phyloP scores from a whole-genome alignment of 208 protist species.

The Leishmania turanica region DNA sequence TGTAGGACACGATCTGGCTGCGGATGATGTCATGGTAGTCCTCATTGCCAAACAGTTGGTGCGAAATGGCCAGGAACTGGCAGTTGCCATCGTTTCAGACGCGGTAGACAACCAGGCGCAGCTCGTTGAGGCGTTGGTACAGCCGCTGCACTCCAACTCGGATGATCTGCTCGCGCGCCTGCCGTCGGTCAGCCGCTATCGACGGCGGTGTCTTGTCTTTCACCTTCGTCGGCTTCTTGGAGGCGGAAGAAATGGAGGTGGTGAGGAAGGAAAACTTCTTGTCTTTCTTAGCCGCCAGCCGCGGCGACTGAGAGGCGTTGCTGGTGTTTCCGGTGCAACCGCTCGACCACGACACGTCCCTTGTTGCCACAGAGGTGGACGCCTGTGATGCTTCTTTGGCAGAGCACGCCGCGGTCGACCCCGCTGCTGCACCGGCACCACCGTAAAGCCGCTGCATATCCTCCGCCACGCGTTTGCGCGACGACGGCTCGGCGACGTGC shows the following conservation, averaged over 20 bases:
- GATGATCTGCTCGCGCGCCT: slow-evolving; percentile 64
- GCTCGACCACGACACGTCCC: background rate
- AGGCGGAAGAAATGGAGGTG: slow-evolving; percentile 2
- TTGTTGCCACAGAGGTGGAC: background rate
- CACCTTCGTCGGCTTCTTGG: slow-evolving; percentile 24
- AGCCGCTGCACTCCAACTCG: slow-evolving; percentile 60
- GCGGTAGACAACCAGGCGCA: slow-evolving; percentile 56
- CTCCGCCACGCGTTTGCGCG: slow-evolving; percentile 29
- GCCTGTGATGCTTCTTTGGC: background rate
- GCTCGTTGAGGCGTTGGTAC: slow-evolving; percentile 53
- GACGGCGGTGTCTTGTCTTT: slow-evolving; percentile 13
- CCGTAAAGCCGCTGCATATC: slow-evolving; percentile 35
- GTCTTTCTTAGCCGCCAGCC: slow-evolving; percentile 20
- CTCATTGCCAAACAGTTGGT: slow-evolving; percentile 86
- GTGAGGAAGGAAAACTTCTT: slow-evolving; percentile 1
- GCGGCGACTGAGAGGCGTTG: background rate
- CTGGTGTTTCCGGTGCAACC: background rate
- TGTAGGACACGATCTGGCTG: slow-evolving; percentile 80
- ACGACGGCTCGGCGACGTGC: slow-evolving; percentile 34
- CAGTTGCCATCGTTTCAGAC: slow-evolving; percentile 90
- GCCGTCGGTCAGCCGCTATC: slow-evolving; percentile 14
- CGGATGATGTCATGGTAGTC: slow-evolving; percentile 83
- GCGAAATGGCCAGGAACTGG: slow-evolving; percentile 86
- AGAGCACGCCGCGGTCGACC: background rate
- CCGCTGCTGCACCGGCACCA: slow-evolving; percentile 1